Evolutionary conservation across 345 rosid genomes (phyloP).

Genomic region (Ceriops decandra): DNA sequence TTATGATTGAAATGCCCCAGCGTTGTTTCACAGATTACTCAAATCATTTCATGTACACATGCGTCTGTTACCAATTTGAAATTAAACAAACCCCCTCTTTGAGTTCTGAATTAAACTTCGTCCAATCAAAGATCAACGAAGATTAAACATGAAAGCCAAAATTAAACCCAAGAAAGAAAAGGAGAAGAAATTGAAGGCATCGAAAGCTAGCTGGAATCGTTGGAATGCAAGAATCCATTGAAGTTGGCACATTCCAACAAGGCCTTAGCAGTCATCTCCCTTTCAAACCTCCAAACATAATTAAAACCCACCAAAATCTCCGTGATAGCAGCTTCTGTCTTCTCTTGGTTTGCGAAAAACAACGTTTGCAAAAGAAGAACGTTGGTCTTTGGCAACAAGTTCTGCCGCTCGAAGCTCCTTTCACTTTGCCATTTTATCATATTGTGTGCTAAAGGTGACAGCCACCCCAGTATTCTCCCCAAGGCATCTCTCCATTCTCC

Average conservation of each 20-base stretch:
- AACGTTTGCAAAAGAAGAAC: slow-evolving; percentile 81
- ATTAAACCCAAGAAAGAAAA: slow-evolving; percentile 2
- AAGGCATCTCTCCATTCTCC: slow-evolving; percentile 81
- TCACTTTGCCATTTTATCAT: slow-evolving; percentile 98
- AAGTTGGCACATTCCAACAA: slow-evolving; percentile 58
- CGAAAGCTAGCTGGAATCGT: slow-evolving; percentile 31
- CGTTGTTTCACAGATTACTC: slow-evolving; percentile 17
- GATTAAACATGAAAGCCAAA: slow-evolving; percentile 28
- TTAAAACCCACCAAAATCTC: slow-evolving; percentile 94
- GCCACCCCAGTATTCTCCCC: slow-evolving; percentile 72
- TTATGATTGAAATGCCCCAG: slow-evolving; percentile 15
- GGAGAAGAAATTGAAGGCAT: neutral
- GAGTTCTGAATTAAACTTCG: slow-evolving; percentile 18
- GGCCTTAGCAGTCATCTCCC: slow-evolving; percentile 91
- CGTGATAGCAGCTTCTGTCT: slow-evolving; percentile 87
- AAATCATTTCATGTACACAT: slow-evolving; percentile 27
- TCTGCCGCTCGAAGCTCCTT: slow-evolving; percentile 87
- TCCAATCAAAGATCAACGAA: slow-evolving; percentile 25
- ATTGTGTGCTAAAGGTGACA: slow-evolving; percentile 86
- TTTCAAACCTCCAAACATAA: slow-evolving; percentile 92
- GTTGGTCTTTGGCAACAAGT: slow-evolving; percentile 38
- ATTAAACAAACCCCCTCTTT: slow-evolving; percentile 24
- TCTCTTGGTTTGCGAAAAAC: slow-evolving; percentile 70
- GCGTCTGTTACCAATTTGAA: slow-evolving; percentile 12
- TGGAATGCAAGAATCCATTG: slow-evolving; percentile 30